phyloP scores from a whole-genome alignment of 1,284 basidiomycete species.

The Ustilago sp. region DNA sequence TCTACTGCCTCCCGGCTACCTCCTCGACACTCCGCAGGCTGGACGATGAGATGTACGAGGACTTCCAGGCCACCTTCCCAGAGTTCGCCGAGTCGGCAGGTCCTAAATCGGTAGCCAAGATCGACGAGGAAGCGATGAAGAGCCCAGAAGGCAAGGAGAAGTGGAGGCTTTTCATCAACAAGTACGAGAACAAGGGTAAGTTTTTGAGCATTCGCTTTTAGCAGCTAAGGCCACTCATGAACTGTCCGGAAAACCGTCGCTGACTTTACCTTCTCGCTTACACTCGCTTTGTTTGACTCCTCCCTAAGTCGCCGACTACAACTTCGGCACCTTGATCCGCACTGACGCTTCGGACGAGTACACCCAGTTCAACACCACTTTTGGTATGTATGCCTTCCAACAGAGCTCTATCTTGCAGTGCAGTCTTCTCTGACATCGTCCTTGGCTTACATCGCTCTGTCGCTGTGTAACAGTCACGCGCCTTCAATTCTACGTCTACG shows the following conservation, averaged over 20 bases:
- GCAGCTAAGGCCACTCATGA: not conserved
- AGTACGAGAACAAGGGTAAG: constrained; percentile 75
- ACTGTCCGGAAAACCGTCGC: not conserved
- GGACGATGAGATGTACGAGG: constrained; percentile 90
- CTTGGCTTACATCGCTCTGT: not conserved
- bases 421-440: not conserved
- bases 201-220: not conserved
- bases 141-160: constrained; percentile 86
- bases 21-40: constrained; percentile 22
- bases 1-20: constrained; percentile 4
- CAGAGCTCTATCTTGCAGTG: constrained; percentile 23
- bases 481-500: constrained; percentile 89
- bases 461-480: constrained; percentile 66
- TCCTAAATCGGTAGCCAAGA: constrained; percentile 76
- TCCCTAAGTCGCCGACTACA: constrained; percentile 83
- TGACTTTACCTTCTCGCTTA: not conserved
- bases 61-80: constrained; percentile 83
- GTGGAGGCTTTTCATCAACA: constrained; percentile 90
- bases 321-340: constrained; percentile 95
- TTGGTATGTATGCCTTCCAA: constrained; percentile 75
- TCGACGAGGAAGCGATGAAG: constrained; percentile 97
- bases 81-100: constrained; percentile 79
- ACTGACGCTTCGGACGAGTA: constrained; percentile 85
- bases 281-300: not conserved
- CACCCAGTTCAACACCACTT: constrained; percentile 91